Evolutionary conservation across 768 basidiomycete genomes (phyloP).

Genomic region (Lactarius trivialis): DNA sequence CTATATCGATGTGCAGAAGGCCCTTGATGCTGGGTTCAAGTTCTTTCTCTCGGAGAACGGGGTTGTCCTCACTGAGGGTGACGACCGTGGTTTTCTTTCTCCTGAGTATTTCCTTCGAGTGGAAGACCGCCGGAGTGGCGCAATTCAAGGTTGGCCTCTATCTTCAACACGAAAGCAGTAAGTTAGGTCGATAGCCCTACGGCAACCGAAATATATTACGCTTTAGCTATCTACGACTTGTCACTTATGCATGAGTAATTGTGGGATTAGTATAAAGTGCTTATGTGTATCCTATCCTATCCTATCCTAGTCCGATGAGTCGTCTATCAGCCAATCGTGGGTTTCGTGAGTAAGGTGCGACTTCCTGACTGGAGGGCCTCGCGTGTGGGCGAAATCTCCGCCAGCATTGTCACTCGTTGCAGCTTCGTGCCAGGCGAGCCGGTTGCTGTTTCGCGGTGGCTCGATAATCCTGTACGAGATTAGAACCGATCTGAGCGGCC

Average conservation of each 20-base stretch:
- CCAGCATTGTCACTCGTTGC: background rate
- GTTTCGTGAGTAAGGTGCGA: background rate
- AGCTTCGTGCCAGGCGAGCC: background rate
- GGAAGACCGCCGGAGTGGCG: conserved; percentile 39
- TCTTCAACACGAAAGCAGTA: background rate
- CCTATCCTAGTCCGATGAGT: conserved; percentile 17
- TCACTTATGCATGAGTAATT: background rate
- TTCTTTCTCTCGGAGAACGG: conserved; percentile 83
- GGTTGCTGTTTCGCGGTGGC: background rate
- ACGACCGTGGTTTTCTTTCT: conserved; percentile 52
- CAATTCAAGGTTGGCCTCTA: conserved; percentile 27
- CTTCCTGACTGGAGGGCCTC: background rate
- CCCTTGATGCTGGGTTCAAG: conserved; percentile 57
- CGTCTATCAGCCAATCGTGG: conserved; percentile 17
- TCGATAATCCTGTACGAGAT: conserved; percentile 12
- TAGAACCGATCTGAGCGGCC: background rate
- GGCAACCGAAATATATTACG: background rate
- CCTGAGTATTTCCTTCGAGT: conserved; percentile 66
- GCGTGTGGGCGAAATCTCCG: background rate
- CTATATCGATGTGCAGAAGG: conserved; percentile 69
- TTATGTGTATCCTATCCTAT: background rate
- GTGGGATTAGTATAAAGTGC: background rate
- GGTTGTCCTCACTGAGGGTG: conserved; percentile 80
- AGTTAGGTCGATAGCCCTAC: background rate
- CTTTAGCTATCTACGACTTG: background rate